Evolutionary conservation across 2,329 filamentous ascomycete species (phyloP), one percentile per base, ranked within the genome.

Genomic region (Beauveria pseudobassiana): DNA sequence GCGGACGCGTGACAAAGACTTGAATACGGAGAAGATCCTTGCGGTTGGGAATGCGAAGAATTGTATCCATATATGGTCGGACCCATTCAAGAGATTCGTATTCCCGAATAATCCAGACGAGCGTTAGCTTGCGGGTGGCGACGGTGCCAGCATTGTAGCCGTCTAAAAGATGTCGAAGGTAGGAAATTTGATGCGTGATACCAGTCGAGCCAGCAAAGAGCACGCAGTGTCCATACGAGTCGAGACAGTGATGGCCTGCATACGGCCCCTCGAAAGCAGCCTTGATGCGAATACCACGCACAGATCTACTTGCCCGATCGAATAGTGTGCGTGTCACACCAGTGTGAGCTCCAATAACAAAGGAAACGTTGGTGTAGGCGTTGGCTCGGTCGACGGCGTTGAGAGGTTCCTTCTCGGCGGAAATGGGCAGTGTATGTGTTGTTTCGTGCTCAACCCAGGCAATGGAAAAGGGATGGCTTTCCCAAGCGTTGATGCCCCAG

Each of bases 111-210:
- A 96, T 88, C 95, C 95, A 98, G 63, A 97, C 85, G 8, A 98
- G 85, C 1, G 88, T 90, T 52, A 98, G 77, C 46, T 88, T 86
- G 57, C 92, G 87, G 3, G 91, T 91, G 5, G 93, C 92, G 43
- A 92, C 86, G 1, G 87, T 92, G 63, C 86, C 84, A 1, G 84
- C 78, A 59, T 85, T 84, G 73, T 83, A 88, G 4, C 88, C 88
- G 59, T 86, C 77, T 63, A 93, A 82, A 5, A 93, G 79, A 57
- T 95, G 88, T 61, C 87, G 87, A 9, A 97, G 83, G 73, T 96
- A 96, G 40, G 92, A 90, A 34, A 98, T 85, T 72, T 96, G 92
- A 73, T 98, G 93, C 1, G 93, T 96, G 75, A 99, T 98, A 64
- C 95, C 95, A 5, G 95, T 92, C 62, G 93, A 91, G 62, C 92